These are phyloP conservation scores for Phialophora verrucosa DNA, from an alignment of 2,329 filamentous ascomycete genomes.

Conservation along the genomic window DNA sequence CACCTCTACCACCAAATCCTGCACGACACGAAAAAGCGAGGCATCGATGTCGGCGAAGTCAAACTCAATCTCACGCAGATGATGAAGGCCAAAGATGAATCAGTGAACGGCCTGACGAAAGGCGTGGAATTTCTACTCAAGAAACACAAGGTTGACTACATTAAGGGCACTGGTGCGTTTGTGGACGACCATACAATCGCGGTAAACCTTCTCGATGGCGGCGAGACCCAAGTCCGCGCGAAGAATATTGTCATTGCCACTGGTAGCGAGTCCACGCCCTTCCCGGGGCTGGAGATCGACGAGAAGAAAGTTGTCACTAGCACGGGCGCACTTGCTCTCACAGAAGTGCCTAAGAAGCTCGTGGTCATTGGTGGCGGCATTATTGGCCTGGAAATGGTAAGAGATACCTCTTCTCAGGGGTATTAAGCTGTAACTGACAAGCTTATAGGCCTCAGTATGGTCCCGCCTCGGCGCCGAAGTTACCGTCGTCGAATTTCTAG, in stretches of 20 bases:
- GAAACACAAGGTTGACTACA: constrained; percentile 98
- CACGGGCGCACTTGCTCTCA: constrained; percentile 88
- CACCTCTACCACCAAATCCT: constrained; percentile 96
- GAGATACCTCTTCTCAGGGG: neutral
- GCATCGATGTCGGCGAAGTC: constrained; percentile 96
- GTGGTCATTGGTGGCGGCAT: constrained; percentile 97
- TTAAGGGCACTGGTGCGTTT: constrained; percentile 91
- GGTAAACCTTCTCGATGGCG: constrained; percentile 87
- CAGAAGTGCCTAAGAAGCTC: constrained; percentile 94
- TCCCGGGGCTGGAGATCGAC: constrained; percentile 93
- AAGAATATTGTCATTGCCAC: constrained; percentile 99
- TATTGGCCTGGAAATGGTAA: constrained; percentile 95
- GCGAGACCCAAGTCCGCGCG: constrained; percentile 81
- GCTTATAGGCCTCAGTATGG: constrained; percentile 79
- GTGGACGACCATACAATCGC: constrained; percentile 88
- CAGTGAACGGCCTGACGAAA: constrained; percentile 87
- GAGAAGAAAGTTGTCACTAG: constrained; percentile 97
- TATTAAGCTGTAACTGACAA: constrained; percentile 12
- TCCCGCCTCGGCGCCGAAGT: constrained; percentile 91
- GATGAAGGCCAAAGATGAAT: constrained; percentile 98
- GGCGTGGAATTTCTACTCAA: constrained; percentile 98
- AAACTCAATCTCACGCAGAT: constrained; percentile 93
- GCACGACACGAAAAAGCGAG: constrained; percentile 95
- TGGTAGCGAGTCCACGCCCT: constrained; percentile 91
- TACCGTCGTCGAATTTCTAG: constrained; percentile 94